Base-by-base conservation (phyloP, 345 rosid genomes). In the Eucalyptus lansdowneana region DNA sequence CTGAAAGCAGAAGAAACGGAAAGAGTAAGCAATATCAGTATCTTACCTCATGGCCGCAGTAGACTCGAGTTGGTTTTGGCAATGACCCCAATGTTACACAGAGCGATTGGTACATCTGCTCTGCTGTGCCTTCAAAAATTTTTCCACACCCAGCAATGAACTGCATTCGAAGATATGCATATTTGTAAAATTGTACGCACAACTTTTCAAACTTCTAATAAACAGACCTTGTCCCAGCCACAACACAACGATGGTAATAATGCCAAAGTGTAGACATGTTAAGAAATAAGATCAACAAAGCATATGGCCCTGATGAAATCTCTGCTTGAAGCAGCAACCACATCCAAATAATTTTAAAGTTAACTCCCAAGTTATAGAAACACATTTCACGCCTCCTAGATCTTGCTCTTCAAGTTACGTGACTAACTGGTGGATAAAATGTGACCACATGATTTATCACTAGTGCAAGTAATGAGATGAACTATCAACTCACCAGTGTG, bases 81-180 rank as follows among this genome's bases (percentile, higher is more conserved):
- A 97, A 92, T 50, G 99, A 95, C 60, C 94, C 96, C 92, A 97
- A 90, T n/a, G 97, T 97, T 87, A 95, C 96, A 92, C 99, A 96
- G 81, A 97, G 92, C 31, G 99, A 97, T 87, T 96, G 97, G 92
- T 97, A 92, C 99, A 97, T 97, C 92, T 97, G 97, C 80, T 97
- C 97, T 87, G 99, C 98, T 40, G 99, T 95, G 89, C 99, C 99
- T 94, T 97, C 99, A 17, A 96, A 96, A 92, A 97, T 94, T 88
- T 93, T 97, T 17, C 99, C 99, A 81, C 99, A 96, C 13, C 99
- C 99, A 89, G 99, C 99, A 72, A 96, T 72, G 88, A 97, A 97
- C 99, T 97, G 91, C 92, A 90, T 16, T 34, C 22, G 11, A 31
- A 29, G 45, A 34, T 21, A 51, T 34, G 88, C 47, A 22, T 40